Evolutionary conservation across 345 rosid species (phyloP).

Genomic region (Reutealis trisperma): DNA sequence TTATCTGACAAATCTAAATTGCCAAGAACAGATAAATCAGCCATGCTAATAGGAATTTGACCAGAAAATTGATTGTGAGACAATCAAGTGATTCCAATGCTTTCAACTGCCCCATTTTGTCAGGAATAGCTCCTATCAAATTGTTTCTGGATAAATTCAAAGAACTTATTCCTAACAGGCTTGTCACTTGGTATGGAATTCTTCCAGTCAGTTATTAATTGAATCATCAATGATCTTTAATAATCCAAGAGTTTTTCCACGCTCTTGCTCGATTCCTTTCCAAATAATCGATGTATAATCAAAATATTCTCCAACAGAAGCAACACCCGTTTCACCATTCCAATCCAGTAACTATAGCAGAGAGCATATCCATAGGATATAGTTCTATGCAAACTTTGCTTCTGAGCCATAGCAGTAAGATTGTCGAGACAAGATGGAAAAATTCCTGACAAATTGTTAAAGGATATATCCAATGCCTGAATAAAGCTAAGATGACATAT

Average conservation of each 20-base stretch:
- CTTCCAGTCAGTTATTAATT: too few relatives aligned
- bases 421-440: too few relatives aligned
- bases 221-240: constrained; percentile 15
- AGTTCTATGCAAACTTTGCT: too few relatives aligned
- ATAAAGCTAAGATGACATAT: too few relatives aligned
- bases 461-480: too few relatives aligned
- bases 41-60: constrained; percentile 8
- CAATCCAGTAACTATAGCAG: too few relatives aligned
- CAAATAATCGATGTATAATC: not conserved
- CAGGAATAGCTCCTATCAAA: constrained; percentile 12
- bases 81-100: constrained; percentile 16
- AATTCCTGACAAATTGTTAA: too few relatives aligned
- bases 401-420: too few relatives aligned
- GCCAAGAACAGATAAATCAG: not conserved
- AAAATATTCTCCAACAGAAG: too few relatives aligned
- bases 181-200: not conserved
- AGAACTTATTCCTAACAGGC: not conserved
- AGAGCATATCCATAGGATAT: too few relatives aligned
- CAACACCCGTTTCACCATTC: too few relatives aligned
- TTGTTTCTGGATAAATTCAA: constrained; percentile 24
- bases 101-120: constrained; percentile 11
- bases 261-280: constrained; percentile 13
- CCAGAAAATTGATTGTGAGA: constrained; percentile 19
- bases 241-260: constrained; percentile 2
- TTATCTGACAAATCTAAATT: not conserved